Evolutionary conservation across 2,329 filamentous ascomycete genomes (phyloP).

Genomic region (Exophiala lecanii-corni): DNA sequence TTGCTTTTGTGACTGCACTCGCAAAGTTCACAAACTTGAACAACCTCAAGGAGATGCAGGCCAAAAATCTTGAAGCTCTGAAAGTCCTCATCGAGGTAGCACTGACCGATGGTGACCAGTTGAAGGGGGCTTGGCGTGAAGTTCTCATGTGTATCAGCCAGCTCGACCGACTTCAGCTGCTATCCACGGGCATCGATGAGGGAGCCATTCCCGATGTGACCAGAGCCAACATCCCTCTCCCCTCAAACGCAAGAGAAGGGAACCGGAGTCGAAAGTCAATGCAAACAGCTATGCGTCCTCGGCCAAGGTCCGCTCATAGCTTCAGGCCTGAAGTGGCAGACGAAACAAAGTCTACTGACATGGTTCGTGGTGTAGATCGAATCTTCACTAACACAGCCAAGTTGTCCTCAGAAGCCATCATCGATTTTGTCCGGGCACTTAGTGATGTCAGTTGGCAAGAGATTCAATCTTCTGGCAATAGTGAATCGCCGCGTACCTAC

Average conservation of each 20-base stretch:
- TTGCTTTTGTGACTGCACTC: slow-evolving; percentile 89
- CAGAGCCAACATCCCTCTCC: slow-evolving; percentile 67
- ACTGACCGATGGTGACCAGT: slow-evolving; percentile 82
- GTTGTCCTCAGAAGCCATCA: slow-evolving; percentile 87
- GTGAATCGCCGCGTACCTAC: slow-evolving; percentile 92
- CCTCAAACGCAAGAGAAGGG: slow-evolving; percentile 48
- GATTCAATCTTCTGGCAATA: slow-evolving; percentile 93
- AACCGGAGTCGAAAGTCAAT: slow-evolving; percentile 62
- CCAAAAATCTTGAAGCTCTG: slow-evolving; percentile 92
- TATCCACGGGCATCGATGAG: slow-evolving; percentile 91
- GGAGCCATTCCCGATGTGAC: slow-evolving; percentile 88
- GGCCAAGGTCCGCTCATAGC: slow-evolving; percentile 44
- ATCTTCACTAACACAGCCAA: slow-evolving; percentile 97
- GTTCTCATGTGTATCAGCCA: slow-evolving; percentile 93
- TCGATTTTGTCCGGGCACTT: slow-evolving; percentile 86
- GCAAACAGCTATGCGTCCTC: slow-evolving; percentile 49
- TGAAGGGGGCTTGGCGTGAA: slow-evolving; percentile 91
- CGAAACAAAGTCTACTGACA: slow-evolving; percentile 87
- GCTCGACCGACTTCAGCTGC: slow-evolving; percentile 88
- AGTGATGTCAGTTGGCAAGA: slow-evolving; percentile 99
- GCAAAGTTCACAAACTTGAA: slow-evolving; percentile 94
- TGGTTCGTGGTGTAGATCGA: slow-evolving; percentile 85
- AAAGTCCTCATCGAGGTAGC: slow-evolving; percentile 89
- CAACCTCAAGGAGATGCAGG: slow-evolving; percentile 89
- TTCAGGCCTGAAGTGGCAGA: slow-evolving; percentile 78